Conservation (phyloP, 2,329 filamentous ascomycete species). For the Immersiporthe knoxdaviesiana region DNA sequence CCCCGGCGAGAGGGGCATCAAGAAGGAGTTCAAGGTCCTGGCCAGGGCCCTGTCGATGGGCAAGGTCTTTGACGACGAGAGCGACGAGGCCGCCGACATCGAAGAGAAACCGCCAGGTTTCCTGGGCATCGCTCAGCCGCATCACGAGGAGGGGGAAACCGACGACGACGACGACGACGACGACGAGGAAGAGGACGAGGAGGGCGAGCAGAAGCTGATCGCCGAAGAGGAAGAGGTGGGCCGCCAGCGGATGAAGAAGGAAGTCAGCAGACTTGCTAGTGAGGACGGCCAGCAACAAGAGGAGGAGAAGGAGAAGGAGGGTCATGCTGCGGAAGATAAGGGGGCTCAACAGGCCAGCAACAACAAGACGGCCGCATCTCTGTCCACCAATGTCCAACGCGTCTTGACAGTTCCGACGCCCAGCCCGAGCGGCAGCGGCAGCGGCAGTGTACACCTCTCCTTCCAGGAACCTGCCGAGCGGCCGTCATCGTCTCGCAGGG, state of each 20-base stretch:
- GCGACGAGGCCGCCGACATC: slow-evolving; percentile 39
- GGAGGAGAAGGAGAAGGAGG: neutral
- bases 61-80: slow-evolving; percentile 43
- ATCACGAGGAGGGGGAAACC: slow-evolving; percentile 20
- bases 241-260: slow-evolving; percentile 37
- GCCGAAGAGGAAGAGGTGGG: slow-evolving; percentile 32
- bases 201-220: slow-evolving; percentile 33
- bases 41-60: slow-evolving; percentile 49
- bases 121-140: slow-evolving; percentile 40
- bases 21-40: slow-evolving; percentile 49
- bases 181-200: slow-evolving; percentile 24
- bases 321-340: neutral
- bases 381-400: neutral
- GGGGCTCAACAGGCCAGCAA: neutral
- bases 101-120: slow-evolving; percentile 48
- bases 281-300: neutral
- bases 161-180: slow-evolving; percentile 31
- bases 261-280: slow-evolving; percentile 30
- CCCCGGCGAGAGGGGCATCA: slow-evolving; percentile 57
- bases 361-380: neutral
- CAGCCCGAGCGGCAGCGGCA: neutral
- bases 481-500: slow-evolving; percentile 18
- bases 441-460: slow-evolving; percentile 14
- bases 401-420: slow-evolving; percentile 21
- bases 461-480: slow-evolving; percentile 18